Evolutionary conservation across 352 stramenopile species (phyloP).

Genomic region (Pythium rhizo-oryzae): DNA sequence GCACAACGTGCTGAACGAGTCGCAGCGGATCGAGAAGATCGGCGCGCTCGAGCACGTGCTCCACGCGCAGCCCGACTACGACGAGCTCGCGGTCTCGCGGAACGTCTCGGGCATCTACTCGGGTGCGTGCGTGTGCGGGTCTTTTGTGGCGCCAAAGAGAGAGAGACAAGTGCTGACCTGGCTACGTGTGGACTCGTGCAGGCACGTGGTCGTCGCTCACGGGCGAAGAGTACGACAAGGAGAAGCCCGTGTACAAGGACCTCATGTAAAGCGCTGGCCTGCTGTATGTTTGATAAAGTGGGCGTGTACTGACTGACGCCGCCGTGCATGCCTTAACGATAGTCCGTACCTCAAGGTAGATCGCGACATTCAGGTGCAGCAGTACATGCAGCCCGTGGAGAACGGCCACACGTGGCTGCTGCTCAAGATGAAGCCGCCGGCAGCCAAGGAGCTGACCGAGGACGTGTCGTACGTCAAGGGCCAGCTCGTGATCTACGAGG

Average conservation of each 20-base stretch:
- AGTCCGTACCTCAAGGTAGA: conserved; percentile 75
- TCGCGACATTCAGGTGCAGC: conserved; percentile 73
- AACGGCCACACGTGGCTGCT: conserved; percentile 78
- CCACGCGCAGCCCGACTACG: conserved; percentile 49
- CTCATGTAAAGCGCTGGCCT: too few relatives aligned
- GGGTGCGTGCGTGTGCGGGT: too few relatives aligned
- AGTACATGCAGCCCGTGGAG: conserved; percentile 76
- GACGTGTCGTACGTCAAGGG: conserved; percentile 82
- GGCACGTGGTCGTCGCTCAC: conserved; percentile 65
- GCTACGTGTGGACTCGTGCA: too few relatives aligned
- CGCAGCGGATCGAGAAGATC: conserved; percentile 52
- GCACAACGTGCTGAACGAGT: conserved; percentile 63
- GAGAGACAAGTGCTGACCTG: too few relatives aligned
- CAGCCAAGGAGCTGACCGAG: conserved; percentile 61
- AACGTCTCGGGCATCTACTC: conserved; percentile 86
- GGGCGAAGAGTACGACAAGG: conserved; percentile 57
- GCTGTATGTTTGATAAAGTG: too few relatives aligned
- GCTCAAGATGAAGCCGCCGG: conserved; percentile 78
- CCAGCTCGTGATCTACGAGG: conserved; percentile 84
- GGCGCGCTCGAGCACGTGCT: conserved; percentile 56
- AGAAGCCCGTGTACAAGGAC: conserved; percentile 60
- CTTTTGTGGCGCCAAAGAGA: too few relatives aligned
- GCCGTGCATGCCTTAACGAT: too few relatives aligned
- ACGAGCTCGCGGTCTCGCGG: conserved; percentile 37
- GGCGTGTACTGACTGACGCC: not conserved